A percentile compares a stretch with the other conserved stretches of the same genome.
phyloP scores from a whole-genome alignment of 192 early-diverging fungal genomes.

The Piromyces finnis region DNA sequence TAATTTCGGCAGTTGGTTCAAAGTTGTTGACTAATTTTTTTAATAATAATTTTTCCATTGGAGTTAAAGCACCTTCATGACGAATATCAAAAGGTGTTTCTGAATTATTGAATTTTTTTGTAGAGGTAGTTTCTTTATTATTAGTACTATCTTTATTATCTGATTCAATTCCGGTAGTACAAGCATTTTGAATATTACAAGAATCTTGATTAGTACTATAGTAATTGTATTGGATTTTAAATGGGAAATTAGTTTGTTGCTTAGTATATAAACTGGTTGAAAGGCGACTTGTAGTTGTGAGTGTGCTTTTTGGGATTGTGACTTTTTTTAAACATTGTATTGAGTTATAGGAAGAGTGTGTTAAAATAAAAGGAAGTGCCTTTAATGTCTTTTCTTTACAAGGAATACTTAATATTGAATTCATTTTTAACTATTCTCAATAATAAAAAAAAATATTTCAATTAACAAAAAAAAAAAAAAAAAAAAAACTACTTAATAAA shows the following conservation, averaged over 20 bases:
- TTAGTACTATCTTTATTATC: background rate
- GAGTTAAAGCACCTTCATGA: background rate
- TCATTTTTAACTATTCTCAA: no score
- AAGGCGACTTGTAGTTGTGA: no score
- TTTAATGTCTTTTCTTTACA: no score
- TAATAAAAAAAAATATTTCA: no score
- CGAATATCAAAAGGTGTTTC: background rate
- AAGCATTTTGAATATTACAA: background rate
- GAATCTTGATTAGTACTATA: background rate
- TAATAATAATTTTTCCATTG: background rate
- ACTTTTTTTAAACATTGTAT: no score
- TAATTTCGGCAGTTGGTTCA: conserved; percentile 34
- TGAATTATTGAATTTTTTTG: background rate
- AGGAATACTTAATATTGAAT: no score
- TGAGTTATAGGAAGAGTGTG: no score
- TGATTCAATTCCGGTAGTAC: background rate
- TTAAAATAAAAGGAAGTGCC: no score
- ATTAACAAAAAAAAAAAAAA: no score
- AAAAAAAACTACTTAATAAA: no score
- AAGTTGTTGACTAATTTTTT: conserved; percentile 53
- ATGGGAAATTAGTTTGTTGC: background rate
- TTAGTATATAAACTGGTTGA: no score
- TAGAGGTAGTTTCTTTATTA: background rate
- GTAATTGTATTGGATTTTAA: background rate
- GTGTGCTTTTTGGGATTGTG: no score